These are phyloP conservation scores for Candida michaelii DNA, from an alignment of 805 yeast species.

Conservation along the genomic window DNA sequence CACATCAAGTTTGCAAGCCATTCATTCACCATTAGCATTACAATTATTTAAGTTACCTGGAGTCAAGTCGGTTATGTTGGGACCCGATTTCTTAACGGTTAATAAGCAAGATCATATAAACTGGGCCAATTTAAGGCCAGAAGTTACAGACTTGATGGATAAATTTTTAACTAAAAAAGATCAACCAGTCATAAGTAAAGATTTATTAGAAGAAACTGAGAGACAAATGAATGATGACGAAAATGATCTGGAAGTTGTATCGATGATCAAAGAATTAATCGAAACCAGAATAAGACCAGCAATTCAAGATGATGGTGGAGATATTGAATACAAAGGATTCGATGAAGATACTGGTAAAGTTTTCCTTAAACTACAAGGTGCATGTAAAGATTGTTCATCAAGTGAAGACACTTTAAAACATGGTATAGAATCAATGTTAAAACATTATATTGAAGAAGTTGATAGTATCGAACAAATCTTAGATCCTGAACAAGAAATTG, in stretches of 20 bases:
- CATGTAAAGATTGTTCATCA: conserved; percentile 90
- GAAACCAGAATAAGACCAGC: conserved; percentile 97
- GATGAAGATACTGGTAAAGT: conserved; percentile 87
- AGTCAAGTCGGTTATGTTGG: conserved; percentile 71
- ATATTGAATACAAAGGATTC: conserved; percentile 83
- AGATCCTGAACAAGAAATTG: conserved; percentile 73
- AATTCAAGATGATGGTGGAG: conserved; percentile 98
- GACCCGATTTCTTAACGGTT: conserved; percentile 70
- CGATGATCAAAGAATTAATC: conserved; percentile 87
- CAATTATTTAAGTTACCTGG: conserved; percentile 60
- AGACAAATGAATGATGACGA: conserved; percentile 62
- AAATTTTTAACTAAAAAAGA: conserved; percentile 37
- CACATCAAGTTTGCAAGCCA: conserved; percentile 53
- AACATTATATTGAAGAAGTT: conserved; percentile 95
- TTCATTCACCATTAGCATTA: conserved; percentile 63
- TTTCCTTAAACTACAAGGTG: conserved; percentile 86
- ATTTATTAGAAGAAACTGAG: conserved; percentile 38
- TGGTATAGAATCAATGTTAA: conserved; percentile 97
- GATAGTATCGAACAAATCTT: conserved; percentile 82
- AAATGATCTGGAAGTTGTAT: conserved; percentile 63
- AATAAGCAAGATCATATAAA: conserved; percentile 60
- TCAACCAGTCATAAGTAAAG: conserved; percentile 42
- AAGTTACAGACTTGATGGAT: conserved; percentile 65
- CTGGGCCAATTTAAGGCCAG: conserved; percentile 60
- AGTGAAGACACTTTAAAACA: conserved; percentile 90